A percentile compares a stretch with the other conserved stretches of the same genome.
Evolutionary conservation across 352 stramenopile genomes (phyloP).

Genomic region (Phytopythium oedochilum): DNA sequence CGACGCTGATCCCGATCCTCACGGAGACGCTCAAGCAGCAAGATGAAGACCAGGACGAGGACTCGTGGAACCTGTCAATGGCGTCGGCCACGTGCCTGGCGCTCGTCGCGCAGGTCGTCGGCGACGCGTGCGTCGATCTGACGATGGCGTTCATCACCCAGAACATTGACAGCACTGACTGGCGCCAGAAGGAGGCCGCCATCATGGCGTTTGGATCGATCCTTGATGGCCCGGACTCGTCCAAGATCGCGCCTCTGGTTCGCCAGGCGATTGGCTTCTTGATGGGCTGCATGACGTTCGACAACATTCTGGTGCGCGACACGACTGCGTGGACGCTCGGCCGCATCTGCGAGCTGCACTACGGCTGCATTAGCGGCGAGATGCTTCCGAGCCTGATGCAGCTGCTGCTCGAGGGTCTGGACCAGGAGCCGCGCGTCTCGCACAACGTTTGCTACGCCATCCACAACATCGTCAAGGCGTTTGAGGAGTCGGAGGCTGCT

Average conservation of each 20-base stretch:
- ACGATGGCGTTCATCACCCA: slow-evolving; percentile 94
- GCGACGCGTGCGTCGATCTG: slow-evolving; percentile 87
- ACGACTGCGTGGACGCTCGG: slow-evolving; percentile 96
- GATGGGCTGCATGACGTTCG: slow-evolving; percentile 89
- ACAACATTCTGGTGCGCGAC: slow-evolving; percentile 92
- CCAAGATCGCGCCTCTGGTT: slow-evolving; percentile 90
- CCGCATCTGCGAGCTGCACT: slow-evolving; percentile 95
- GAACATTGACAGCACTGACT: slow-evolving; percentile 94
- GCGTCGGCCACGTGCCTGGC: slow-evolving; percentile 91
- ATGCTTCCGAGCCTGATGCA: slow-evolving; percentile 89
- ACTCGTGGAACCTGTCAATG: slow-evolving; percentile 94
- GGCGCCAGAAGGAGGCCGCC: slow-evolving; percentile 93
- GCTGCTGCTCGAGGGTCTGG: slow-evolving; percentile 78
- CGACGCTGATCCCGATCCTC: slow-evolving; percentile 90
- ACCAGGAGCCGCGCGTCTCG: slow-evolving; percentile 89
- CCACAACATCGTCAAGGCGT: slow-evolving; percentile 95
- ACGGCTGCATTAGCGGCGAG: slow-evolving; percentile 84
- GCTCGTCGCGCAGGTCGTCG: slow-evolving; percentile 91
- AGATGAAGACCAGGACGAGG: slow-evolving; percentile 93
- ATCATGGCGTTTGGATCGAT: slow-evolving; percentile 98
- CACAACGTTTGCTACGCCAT: slow-evolving; percentile 95
- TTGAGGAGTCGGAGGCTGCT: slow-evolving; percentile 73
- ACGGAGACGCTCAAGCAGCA: slow-evolving; percentile 94
- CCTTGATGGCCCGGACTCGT: slow-evolving; percentile 89
- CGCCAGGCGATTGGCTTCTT: slow-evolving; percentile 92